Conservation (phyloP, 306 rosid species). For the Inga oerstediana region DNA sequence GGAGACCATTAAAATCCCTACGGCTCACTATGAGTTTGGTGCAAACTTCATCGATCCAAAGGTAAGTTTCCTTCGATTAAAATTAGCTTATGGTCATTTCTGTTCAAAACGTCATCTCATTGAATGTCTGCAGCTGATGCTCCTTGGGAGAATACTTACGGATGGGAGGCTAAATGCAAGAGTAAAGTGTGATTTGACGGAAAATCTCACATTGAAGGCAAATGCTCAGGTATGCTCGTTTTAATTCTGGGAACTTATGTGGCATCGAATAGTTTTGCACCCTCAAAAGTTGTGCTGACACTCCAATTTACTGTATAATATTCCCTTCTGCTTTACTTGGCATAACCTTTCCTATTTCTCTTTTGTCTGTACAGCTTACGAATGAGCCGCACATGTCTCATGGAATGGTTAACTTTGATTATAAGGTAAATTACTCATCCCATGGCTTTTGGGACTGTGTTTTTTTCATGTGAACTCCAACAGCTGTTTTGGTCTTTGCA, state of each 20-base stretch:
- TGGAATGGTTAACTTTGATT: conserved; percentile 89
- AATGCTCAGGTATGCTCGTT: conserved; percentile 73
- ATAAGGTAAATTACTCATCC: conserved; percentile 60
- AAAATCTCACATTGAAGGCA: conserved; percentile 80
- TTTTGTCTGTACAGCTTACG: conserved; percentile 61
- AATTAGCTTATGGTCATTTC: background rate
- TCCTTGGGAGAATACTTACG: conserved; percentile 77
- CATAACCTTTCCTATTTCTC: conserved; percentile 2
- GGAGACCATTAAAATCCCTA: conserved; percentile 84
- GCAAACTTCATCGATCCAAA: conserved; percentile 90
- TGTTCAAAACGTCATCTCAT: background rate
- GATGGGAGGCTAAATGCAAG: conserved; percentile 94
- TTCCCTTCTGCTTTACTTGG: background rate
- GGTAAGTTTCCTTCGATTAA: conserved; percentile 41
- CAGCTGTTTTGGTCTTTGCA: background rate
- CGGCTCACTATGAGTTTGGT: conserved; percentile 91
- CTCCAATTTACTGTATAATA: background rate
- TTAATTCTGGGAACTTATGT: background rate
- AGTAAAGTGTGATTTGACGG: conserved; percentile 77
- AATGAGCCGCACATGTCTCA: conserved; percentile 98
- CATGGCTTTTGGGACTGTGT: background rate
- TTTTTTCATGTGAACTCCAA: conserved; percentile 8
- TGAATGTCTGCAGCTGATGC: conserved; percentile 73
- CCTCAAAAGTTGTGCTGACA: conserved; percentile 5
- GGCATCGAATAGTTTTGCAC: background rate